Evolutionary conservation across 805 yeast species (phyloP), one percentile per base, ranked within the genome.

Genomic region (Saturnispora ahearnii): DNA sequence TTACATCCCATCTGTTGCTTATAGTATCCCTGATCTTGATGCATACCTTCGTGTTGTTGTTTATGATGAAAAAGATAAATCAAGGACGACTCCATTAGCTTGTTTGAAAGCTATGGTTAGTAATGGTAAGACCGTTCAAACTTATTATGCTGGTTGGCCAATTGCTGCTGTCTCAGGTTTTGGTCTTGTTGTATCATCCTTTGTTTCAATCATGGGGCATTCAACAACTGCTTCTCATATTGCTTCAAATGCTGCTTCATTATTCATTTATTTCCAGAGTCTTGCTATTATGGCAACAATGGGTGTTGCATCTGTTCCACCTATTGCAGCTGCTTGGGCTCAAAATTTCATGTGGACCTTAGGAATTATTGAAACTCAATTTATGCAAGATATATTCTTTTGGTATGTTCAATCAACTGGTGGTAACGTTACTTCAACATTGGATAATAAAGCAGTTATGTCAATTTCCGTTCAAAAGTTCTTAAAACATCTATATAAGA

Each of bases 361-460:
- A 78, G 99, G 99, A 44, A 82, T 91, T 55, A 86, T 93, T 59
- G 76, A 77, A 48, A 79, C 81, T 7, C 66, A 68, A 12, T 87
- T 89, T 60, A 84, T 91, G 79, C 96, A 90, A 65, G 65, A 73
- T 41, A 85, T 88, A 54, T 84, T 93, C 56, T 78, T 83, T 64
- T 91, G 99, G 99, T 91, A 91, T 65, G 82, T 91, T 47, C 96
- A 91, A 69, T 72, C 96, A 7, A 93, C 99, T 1, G 96, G 96
- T 36, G 99, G 99, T 51, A 64, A 75, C 0, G 81, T 95, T 1
- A 83, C 96, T 4, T 86, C 85, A 40, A 78, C 88, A 34, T 67
- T 91, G 41, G 69, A 76, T 7, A 81, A 88, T 59, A 65, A 74
- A 54, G 77, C 81, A 55, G 66, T 78, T 22, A 68, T 89, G 41